phyloP scores from a whole-genome alignment of 768 basidiomycete species.

The Pholiota molesta region DNA sequence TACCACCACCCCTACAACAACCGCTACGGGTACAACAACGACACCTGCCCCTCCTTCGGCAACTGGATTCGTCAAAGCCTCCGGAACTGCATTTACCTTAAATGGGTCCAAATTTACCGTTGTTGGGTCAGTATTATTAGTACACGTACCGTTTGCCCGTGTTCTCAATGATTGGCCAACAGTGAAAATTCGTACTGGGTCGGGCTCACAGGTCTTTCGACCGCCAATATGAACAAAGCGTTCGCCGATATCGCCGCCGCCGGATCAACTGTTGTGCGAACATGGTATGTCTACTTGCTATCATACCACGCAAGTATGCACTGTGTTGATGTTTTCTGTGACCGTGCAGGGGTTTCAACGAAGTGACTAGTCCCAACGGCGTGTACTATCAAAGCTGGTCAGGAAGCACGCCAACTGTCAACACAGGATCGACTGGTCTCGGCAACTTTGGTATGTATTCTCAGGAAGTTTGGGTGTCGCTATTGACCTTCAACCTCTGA shows the following conservation, averaged over 20 bases:
- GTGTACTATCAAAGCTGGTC: constrained; percentile 60
- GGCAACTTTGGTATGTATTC: constrained; percentile 46
- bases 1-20: constrained; percentile 17
- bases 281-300: constrained; percentile 34
- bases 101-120: constrained; percentile 53
- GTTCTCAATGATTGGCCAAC: background rate
- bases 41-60: constrained; percentile 23
- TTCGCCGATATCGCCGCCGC: constrained; percentile 53
- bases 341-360: constrained; percentile 38
- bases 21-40: constrained; percentile 14
- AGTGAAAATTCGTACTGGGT: constrained; percentile 64
- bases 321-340: too few species aligned
- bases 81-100: constrained; percentile 55
- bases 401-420: constrained; percentile 51
- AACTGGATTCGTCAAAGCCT: constrained; percentile 44
- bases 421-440: constrained; percentile 56
- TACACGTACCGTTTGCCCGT: background rate
- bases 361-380: constrained; percentile 50
- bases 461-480: background rate
- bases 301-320: too few species aligned
- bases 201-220: constrained; percentile 47
- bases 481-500: background rate
- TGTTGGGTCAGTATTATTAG: constrained; percentile 46
- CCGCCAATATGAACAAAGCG: constrained; percentile 50
- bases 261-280: constrained; percentile 57